Evolutionary conservation across 228 moss, liverwort and hornwort species (phyloP).

Genomic region (Sphagnum magellanicum): DNA sequence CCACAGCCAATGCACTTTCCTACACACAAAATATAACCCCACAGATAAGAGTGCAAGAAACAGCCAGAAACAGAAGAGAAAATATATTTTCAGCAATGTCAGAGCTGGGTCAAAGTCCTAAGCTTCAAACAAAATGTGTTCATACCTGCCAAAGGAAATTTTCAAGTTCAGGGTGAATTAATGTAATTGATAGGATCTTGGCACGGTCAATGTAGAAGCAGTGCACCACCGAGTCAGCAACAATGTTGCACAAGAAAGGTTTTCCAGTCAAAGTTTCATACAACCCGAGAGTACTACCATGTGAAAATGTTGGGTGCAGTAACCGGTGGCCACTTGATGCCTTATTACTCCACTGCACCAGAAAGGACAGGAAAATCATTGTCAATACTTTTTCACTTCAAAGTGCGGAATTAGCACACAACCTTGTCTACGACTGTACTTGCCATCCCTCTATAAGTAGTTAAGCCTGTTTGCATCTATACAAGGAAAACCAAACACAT

Average conservation of each 20-base stretch:
- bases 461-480: not conserved
- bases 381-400: too few species aligned
- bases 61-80: not conserved
- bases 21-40: slow-evolving; percentile 10
- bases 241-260: slow-evolving; percentile 57
- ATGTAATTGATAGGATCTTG: slow-evolving; percentile 30
- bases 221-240: slow-evolving; percentile 75
- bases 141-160: slow-evolving; percentile 92
- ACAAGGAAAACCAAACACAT: not conserved
- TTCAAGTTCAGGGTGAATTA: slow-evolving; percentile 45
- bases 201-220: slow-evolving; percentile 70
- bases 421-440: not conserved
- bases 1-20: slow-evolving; percentile 82
- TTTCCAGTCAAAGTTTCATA: slow-evolving; percentile 89
- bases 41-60: not conserved
- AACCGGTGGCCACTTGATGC: slow-evolving; percentile 33
- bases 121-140: not conserved
- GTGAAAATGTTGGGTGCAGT: slow-evolving; percentile 70
- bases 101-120: not conserved
- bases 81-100: not conserved
- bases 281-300: slow-evolving; percentile 83
- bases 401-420: too few species aligned
- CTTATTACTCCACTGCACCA: slow-evolving; percentile 66
- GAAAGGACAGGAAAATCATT: slow-evolving; percentile 1
- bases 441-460: not conserved